Evolutionary conservation across 495 filamentous ascomycete species (phyloP), one percentile per base, ranked within the genome.

Genomic region (Penicillium cinerascens): DNA sequence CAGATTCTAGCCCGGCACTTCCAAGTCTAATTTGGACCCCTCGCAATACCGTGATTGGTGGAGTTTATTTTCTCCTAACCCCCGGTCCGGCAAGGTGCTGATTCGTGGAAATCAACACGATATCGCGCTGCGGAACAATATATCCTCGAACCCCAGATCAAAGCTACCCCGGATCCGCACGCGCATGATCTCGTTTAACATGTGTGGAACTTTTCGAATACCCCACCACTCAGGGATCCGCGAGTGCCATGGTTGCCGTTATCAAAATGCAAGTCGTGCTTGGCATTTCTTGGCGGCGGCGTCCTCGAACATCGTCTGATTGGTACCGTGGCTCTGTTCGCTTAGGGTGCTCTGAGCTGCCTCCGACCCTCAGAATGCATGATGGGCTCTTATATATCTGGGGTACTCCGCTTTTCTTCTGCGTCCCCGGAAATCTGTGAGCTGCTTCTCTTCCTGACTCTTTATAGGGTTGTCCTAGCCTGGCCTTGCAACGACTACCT

Each of bases 121-220:
- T 40, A 45, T 40, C 47, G 53, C 26, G 33, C 49, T 25, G 45
- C 59, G 60, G 61, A 43, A 56, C 56, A 67, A 65, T 66, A 69
- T 64, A 69, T 70, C 67, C 68, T 70, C 65, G 67, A 70, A 69
- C 67, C 68, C 62, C 65, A 66, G 67, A 63, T 61, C 55, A 55
- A 48, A 42, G 25, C 52, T 60, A 60, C 56, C 62, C 59, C 62
- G 57, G 55, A 51, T 57, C 43, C 37, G 25, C n/a, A 9, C 21
- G 35, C 26, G 33, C 22, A 35, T 33, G 6, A 46, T 22, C 16
- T 16, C 20, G 41, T 16, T 35, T 48, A 3, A 54, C 51, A 56
- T 54, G 49, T 53, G 51, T 55, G 44, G 57, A 44, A 22, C 47
- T 26, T 55, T 52, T 23, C 48, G 42, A 47, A 62, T 49, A 51